phyloP scores from a whole-genome alignment of 768 basidiomycete species.

The Amanita polypyramis region DNA sequence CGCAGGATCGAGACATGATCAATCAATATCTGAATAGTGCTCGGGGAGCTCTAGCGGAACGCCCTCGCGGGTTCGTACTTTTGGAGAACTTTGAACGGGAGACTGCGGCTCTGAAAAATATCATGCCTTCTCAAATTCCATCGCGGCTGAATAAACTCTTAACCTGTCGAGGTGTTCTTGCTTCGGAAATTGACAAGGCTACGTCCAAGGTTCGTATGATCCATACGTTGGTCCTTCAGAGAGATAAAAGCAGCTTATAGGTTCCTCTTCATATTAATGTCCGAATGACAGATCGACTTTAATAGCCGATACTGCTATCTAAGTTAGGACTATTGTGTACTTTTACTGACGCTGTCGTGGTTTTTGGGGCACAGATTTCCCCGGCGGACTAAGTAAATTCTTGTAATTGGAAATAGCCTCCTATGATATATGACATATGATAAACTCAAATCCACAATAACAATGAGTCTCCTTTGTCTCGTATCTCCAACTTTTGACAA shows the following conservation, averaged over 20 bases:
- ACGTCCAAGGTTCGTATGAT: not conserved
- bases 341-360: no score
- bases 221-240: not conserved
- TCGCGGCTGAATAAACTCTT: not conserved
- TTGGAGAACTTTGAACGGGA: not conserved
- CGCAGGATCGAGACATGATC: not conserved
- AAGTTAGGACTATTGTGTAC: no score
- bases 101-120: not conserved
- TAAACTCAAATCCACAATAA: no score
- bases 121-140: not conserved
- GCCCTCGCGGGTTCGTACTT: not conserved
- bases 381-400: no score
- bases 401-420: no score
- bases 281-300: not conserved
- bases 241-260: not conserved
- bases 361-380: no score
- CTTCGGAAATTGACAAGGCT: not conserved
- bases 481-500: constrained; percentile 2
- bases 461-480: constrained; percentile 12
- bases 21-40: not conserved
- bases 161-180: not conserved
- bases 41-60: not conserved
- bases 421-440: no score
- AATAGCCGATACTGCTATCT: no score
- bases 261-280: not conserved